These are phyloP conservation scores for Mycena indigotica DNA, from an alignment of 768 basidiomycete genomes.

Conservation along the genomic window DNA sequence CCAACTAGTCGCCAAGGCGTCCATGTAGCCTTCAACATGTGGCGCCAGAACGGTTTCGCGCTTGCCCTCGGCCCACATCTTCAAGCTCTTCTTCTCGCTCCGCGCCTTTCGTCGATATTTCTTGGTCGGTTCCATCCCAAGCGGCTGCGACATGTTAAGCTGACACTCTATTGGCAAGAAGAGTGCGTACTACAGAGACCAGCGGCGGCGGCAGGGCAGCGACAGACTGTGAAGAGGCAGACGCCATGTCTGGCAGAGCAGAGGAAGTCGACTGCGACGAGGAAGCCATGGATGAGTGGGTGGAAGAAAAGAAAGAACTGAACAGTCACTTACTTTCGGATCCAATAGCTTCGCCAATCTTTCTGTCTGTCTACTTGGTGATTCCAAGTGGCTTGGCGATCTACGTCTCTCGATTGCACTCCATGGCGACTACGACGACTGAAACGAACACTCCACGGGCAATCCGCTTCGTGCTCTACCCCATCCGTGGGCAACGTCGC, in stretches of 20 bases:
- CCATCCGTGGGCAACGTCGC: not conserved
- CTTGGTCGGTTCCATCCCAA: not conserved
- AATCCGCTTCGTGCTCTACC: not conserved
- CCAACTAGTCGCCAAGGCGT: not conserved
- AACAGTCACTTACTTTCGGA: not conserved
- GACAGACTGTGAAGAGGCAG: not conserved
- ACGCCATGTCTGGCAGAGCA: not conserved
- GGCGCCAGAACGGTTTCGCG: constrained; percentile 1
- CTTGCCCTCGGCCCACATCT: constrained; percentile 2
- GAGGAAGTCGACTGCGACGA: not conserved
- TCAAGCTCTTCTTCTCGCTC: not conserved
- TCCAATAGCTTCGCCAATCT: not conserved
- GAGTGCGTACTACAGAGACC: too few species aligned
- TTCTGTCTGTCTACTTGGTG: not conserved
- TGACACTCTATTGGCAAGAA: not conserved
- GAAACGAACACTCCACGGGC: not conserved
- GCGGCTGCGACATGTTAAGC: not conserved
- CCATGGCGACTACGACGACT: not conserved
- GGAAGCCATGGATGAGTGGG: not conserved
- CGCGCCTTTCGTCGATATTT: constrained; percentile 2
- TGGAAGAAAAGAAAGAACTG: not conserved
- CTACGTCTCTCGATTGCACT: too few species aligned
- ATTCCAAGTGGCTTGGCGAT: too few species aligned
- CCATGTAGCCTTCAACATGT: not conserved
- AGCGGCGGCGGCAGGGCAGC: not conserved